Base-by-base conservation (phyloP, 169 alveolate genomes). In the Plasmodium falciparum region DNA sequence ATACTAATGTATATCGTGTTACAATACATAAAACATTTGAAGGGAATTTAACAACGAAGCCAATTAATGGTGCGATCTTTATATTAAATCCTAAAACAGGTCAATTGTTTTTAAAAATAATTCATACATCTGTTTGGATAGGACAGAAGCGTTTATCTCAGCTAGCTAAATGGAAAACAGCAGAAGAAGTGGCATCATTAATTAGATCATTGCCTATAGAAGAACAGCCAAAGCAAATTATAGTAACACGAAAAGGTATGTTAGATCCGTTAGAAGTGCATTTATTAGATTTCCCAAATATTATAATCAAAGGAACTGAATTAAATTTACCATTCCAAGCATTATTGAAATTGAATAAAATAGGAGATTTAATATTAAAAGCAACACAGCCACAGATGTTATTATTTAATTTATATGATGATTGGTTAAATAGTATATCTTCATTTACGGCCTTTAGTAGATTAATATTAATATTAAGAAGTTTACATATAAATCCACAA, bases 181-280 rank as follows among this genome's bases (percentile, higher is more conserved):
- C 99, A 0, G 99, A 99, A 93, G 99, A 99, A 93, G 99, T 98
- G 2, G 99, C 99, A n/a, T 99, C 99, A n/a, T 92, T 99, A 88
- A 99, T 99, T 92, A 96, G 99, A 88, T 98, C 99, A 2, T 92
- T 99, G 74, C 99, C 99, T 15, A 99, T 98, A n/a, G 99, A 99
- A 92, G 99, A 99, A 91, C 99, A 99, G 94, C 99, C 99, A 33
- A 98, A 98, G 92, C 99, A 98, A 95, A 98, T 99, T 85, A 99
- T 99, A 45, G 99, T 99, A 29, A 99, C 99, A 12, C 95, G 99
- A 65, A 98, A 98, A 93, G 99, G 99, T 69, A 98, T 99, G 99
- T 96, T 99, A 54, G 99, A 99, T 91, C 99, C 99, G 24, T 95
- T 99, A 61, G 99, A 99, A 95, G 99, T 98, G 20, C 99, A 99